phyloP scores from a whole-genome alignment of 2,329 filamentous ascomycete species.

The Didymella pinodella region DNA sequence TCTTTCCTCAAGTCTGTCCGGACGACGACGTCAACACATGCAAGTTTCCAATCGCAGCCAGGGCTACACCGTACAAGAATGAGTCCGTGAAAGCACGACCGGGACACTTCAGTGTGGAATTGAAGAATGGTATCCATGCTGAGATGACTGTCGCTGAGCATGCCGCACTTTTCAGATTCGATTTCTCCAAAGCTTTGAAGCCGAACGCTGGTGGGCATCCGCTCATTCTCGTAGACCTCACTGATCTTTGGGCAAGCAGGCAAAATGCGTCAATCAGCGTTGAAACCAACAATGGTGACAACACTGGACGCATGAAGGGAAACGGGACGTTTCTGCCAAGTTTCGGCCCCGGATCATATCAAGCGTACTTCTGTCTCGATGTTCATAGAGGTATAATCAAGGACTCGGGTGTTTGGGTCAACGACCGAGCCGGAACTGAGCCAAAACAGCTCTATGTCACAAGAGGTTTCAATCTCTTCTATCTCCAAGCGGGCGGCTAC shows the following conservation, averaged over 20 bases:
- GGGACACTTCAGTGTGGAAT: background rate
- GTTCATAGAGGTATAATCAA: background rate
- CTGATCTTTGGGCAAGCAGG: background rate
- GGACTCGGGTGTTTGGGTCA: background rate
- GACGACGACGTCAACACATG: slow-evolving; percentile 56
- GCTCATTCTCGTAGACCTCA: background rate
- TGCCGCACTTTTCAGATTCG: background rate
- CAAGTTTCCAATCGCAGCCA: background rate
- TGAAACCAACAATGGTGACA: background rate
- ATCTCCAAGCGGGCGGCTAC: background rate
- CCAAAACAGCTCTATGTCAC: background rate
- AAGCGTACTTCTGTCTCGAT: background rate
- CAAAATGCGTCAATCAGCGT: background rate
- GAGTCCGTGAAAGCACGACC: background rate
- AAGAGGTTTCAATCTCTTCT: background rate
- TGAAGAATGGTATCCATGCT: background rate
- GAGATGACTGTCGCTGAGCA: background rate
- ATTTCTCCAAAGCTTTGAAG: background rate
- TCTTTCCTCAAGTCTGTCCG: slow-evolving; percentile 73
- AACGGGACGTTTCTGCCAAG: background rate
- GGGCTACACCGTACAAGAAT: background rate
- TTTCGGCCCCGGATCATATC: background rate
- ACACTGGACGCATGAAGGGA: background rate
- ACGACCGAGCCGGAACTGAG: background rate
- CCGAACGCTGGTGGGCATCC: background rate